A percentile compares a stretch with the other conserved stretches of the same genome.
Conservation (phyloP, 169 alveolate genomes). For the Babesia ovis region DNA sequence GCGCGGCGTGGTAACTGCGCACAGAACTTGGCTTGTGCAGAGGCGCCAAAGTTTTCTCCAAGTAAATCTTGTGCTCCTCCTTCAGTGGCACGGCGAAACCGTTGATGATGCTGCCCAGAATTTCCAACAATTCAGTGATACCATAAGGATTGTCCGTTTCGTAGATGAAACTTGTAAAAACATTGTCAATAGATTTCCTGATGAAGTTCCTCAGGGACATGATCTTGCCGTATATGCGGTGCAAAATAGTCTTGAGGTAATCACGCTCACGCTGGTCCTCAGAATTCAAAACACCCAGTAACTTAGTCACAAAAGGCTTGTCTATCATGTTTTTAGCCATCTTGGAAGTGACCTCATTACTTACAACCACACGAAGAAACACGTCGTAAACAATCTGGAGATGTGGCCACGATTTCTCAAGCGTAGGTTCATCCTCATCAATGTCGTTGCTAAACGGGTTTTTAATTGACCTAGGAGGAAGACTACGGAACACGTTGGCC, state of each 20-base stretch:
- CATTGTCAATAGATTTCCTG: constrained; percentile 93
- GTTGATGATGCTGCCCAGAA: constrained; percentile 91
- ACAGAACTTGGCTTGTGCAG: constrained; percentile 93
- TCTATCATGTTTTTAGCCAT: constrained; percentile 84
- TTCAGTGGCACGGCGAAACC: constrained; percentile 98
- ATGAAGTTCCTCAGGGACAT: constrained; percentile 86
- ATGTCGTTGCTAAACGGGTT: constrained; percentile 60
- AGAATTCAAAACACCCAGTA: constrained; percentile 87
- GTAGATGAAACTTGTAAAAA: constrained; percentile 90
- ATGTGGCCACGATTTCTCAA: constrained; percentile 85
- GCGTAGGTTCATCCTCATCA: constrained; percentile 85
- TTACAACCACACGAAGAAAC: constrained; percentile 84
- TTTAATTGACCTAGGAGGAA: constrained; percentile 39
- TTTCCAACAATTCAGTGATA: constrained; percentile 94
- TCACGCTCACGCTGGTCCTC: constrained; percentile 96
- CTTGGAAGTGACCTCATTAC: constrained; percentile 85
- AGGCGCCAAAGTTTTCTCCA: constrained; percentile 93
- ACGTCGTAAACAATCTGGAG: constrained; percentile 84
- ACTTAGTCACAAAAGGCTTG: constrained; percentile 79
- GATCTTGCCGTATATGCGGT: constrained; percentile 91
- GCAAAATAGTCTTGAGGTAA: constrained; percentile 92
- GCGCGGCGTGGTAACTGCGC: constrained; percentile 91
- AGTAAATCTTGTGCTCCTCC: constrained; percentile 95
- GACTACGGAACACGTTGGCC: constrained; percentile 77
- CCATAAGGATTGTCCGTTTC: constrained; percentile 94